These are phyloP conservation scores for Dryas alaskensis DNA, from an alignment of 306 rosid genomes.

Conservation along the genomic window DNA sequence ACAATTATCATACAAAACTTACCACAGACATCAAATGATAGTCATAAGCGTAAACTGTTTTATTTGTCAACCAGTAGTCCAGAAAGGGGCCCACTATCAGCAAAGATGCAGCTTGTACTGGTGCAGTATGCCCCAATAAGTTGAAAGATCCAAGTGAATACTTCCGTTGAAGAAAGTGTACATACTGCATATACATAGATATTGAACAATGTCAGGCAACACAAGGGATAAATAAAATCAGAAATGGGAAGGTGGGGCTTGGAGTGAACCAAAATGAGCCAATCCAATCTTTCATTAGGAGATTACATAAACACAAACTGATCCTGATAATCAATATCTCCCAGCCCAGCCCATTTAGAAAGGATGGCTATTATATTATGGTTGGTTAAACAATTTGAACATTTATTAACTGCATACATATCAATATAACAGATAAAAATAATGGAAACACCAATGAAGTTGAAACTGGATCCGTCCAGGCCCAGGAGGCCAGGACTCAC, in stretches of 20 bases:
- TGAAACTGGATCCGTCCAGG: conserved; percentile 18
- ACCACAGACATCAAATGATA: conserved; percentile 47
- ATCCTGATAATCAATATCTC: neutral
- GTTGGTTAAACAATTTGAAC: conserved; percentile 8
- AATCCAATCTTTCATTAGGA: conserved; percentile 1
- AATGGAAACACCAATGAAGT: conserved; percentile 17
- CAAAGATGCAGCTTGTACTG: conserved; percentile 66
- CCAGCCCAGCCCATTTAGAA: neutral
- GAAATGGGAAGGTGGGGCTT: neutral
- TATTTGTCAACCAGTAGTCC: conserved; percentile 66
- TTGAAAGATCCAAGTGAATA: conserved; percentile 78
- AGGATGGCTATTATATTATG: neutral
- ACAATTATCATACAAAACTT: conserved; percentile 24
- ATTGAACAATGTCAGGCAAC: conserved; percentile 15
- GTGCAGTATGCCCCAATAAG: conserved; percentile 74
- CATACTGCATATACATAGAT: conserved; percentile 50
- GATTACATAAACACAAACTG: neutral
- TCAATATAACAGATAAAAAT: conserved; percentile 11
- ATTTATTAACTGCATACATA: neutral
- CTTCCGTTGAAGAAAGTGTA: conserved; percentile 70
- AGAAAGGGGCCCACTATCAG: conserved; percentile 61
- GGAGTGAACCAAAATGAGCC: neutral
- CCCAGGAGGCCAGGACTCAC: conserved; percentile 17
- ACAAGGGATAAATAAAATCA: conserved; percentile 4
- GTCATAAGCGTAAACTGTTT: conserved; percentile 52